Evolutionary conservation across 83 land plant species (phyloP), one percentile per base, ranked within the genome.

Genomic region (Picea engelmannii): DNA sequence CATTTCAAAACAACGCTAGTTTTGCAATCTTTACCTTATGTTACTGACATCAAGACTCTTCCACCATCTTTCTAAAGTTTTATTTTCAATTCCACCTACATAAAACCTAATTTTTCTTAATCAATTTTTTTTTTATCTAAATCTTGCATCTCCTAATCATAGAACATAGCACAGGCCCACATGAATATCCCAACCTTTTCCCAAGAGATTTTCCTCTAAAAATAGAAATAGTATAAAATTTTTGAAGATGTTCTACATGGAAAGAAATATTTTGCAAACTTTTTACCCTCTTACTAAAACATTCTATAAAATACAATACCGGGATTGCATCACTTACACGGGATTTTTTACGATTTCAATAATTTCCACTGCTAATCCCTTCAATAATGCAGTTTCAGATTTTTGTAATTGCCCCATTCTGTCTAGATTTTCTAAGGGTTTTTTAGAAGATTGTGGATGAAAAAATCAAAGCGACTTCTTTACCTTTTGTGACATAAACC

Each of bases 51-150:
- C 55, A 71, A 20, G 83, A 93, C 44, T 23, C 59, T 67, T 25
- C 90, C 99, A 59, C 98, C 98, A 52, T 77, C 95, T 52, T 55
- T 92, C 69, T 88, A 86, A 70, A 97, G 84, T 83, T 84, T 83
- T 24, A 21, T 71, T 81, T 88, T 92, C 92, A 87, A 91, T 38
- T 91, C 88, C 24, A 84, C 93, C 99, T 96, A 83, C 81, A 82
- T 10, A 84, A 52, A 71, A 20, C 23, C 10, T 44, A 40, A 20
- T 42, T 20, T 9, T 44, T 2, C 18, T 40, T 5, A 40, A 42
- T 1, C 12, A n/a, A 71, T 11, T 18, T 44, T 31, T 31, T 31
- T 31, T 31, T 31, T n/a, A 20, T 4, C 23, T 42, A 42, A 44
- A 10, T 68, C 42, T 0, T 4, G 6, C 31, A 38, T 31, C 15